phyloP scores from a whole-genome alignment of 2,329 filamentous ascomycete species.

The Colletotrichum cuscutae region DNA sequence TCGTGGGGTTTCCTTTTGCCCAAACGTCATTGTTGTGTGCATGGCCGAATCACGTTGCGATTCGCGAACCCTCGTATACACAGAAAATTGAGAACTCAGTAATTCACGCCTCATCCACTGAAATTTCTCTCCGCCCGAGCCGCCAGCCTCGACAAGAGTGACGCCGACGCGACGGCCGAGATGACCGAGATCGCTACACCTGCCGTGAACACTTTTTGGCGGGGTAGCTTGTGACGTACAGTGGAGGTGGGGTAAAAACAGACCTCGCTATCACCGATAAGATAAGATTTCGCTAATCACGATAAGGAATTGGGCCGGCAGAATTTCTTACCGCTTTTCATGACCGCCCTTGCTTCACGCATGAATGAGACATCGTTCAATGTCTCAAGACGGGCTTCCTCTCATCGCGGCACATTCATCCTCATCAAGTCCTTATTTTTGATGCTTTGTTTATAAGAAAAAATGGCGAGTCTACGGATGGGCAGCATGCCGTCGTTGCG shows the following conservation, averaged over 20 bases:
- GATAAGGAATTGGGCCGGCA: constrained; percentile 39
- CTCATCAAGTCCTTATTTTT: constrained; percentile 4
- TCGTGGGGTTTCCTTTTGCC: not conserved
- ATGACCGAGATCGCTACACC: constrained; percentile 11
- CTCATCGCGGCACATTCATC: constrained; percentile 9
- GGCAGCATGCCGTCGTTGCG: constrained; percentile 66
- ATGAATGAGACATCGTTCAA: constrained; percentile 27
- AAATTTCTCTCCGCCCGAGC: not conserved
- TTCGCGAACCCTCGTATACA: not conserved
- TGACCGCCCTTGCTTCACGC: constrained; percentile 39
- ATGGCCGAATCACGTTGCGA: not conserved
- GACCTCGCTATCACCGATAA: not conserved
- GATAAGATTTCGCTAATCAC: not conserved
- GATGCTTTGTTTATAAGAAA: constrained; percentile 1
- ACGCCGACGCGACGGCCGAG: not conserved
- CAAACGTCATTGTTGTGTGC: not conserved
- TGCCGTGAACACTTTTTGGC: constrained; percentile 13
- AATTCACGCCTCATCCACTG: not conserved
- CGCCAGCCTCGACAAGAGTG: not conserved
- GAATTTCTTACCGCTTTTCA: constrained; percentile 41
- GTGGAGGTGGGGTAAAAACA: constrained; percentile 15
- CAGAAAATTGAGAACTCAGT: not conserved
- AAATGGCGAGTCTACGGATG: constrained; percentile 58
- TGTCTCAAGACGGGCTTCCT: constrained; percentile 20
- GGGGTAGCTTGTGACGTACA: constrained; percentile 27